phyloP scores from a whole-genome alignment of 2,329 filamentous ascomycete genomes.

The Aspergillus ustus region DNA sequence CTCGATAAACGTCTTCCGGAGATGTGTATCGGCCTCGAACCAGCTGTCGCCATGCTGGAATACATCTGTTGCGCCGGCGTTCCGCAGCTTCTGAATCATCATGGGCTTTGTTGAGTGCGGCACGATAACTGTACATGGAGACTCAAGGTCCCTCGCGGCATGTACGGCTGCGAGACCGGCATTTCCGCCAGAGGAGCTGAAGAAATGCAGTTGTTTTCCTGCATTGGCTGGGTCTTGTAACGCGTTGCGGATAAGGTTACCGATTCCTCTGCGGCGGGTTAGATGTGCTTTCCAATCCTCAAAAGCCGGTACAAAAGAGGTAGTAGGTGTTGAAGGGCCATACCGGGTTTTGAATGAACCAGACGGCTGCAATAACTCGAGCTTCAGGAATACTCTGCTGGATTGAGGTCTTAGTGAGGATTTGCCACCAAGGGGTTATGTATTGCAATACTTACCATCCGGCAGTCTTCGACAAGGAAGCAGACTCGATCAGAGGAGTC shows the following conservation, averaged over 20 bases:
- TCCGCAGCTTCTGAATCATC: slow-evolving; percentile 71
- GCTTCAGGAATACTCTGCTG: slow-evolving; percentile 78
- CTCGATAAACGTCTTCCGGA: slow-evolving; percentile 56
- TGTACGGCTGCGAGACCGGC: slow-evolving; percentile 79
- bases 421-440: neutral
- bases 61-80: slow-evolving; percentile 66
- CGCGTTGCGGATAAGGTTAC: slow-evolving; percentile 40
- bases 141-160: slow-evolving; percentile 66
- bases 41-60: slow-evolving; percentile 69
- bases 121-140: slow-evolving; percentile 73
- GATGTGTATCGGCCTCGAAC: slow-evolving; percentile 69
- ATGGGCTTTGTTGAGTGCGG: slow-evolving; percentile 65
- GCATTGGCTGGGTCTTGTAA: slow-evolving; percentile 30
- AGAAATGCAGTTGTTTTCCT: slow-evolving; percentile 65
- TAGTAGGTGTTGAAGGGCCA: neutral
- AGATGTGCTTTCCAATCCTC: neutral
- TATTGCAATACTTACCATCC: slow-evolving; percentile 36
- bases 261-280: slow-evolving; percentile 36
- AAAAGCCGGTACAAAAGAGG: neutral
- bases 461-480: slow-evolving; percentile 41
- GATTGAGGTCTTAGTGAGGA: neutral
- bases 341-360: slow-evolving; percentile 79
- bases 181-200: slow-evolving; percentile 78
- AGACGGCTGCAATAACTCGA: slow-evolving; percentile 79
- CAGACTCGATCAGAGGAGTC: slow-evolving; percentile 45